Evolutionary conservation across 2,329 filamentous ascomycete species (phyloP), one percentile per base, ranked within the genome.

Genomic region (Xylaria sp.): DNA sequence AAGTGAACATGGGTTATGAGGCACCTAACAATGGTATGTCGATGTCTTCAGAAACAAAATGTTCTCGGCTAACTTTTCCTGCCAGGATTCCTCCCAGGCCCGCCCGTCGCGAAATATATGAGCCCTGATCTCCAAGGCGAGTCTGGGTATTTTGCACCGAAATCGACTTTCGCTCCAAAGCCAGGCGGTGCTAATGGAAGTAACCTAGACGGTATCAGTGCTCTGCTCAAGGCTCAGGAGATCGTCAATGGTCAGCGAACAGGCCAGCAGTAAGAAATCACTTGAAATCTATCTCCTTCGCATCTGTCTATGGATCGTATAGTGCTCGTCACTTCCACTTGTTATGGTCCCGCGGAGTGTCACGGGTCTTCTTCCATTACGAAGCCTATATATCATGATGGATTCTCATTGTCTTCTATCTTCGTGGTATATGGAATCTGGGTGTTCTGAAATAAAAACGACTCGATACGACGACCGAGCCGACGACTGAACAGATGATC

Each of bases 191-290:
- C 39, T 6, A 41, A 62, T 2, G 70, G 71, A 3, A 59, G 59
- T 4, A 66, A 69, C 2, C 69, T 85, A 18, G 83, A 86, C 56
- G 83, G 83, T 1, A 82, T 87, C 71, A 83, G 76, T 54, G 83
- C 83, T 6, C 70, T 87, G 9, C 66, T 86, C 1, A 76, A 75
- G 56, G 84, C 84, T 8, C 82, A 83, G 26, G 83, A 86, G 61
- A 81, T 86, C 56, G 80, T 86, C 38, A 79, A 80, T 52, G 76
- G 77, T 39, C 71, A 75, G 47, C 58, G 48, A 45, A 44, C 19
- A 22, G 19, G 29, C 43, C 24, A 55, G 26, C 21, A 37, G 20
- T 43, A 9, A 45, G 19, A 37, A n/a, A 11, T 34, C 34, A 29
- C 41, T 48, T 45, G 19, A 18, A 46, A 38, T 39, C 16, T n/a